phyloP scores from a whole-genome alignment of 768 basidiomycete genomes.

The Paxillus involutus region DNA sequence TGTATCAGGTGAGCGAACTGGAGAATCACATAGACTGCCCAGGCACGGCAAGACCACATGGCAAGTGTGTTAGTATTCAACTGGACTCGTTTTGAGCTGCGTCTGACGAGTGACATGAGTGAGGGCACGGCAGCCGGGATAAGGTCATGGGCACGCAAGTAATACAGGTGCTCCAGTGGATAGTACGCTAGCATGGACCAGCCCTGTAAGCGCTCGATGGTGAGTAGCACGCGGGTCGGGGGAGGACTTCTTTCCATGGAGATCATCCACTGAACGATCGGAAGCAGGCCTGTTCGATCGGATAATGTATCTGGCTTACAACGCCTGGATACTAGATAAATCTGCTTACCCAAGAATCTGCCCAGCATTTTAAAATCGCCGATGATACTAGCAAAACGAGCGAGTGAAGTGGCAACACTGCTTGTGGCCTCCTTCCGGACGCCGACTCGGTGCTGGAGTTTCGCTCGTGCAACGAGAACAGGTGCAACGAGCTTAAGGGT shows the following conservation, averaged over 20 bases:
- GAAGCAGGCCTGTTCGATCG: constrained; percentile 57
- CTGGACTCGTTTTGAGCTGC: constrained; percentile 39
- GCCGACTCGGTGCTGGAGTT: constrained; percentile 65
- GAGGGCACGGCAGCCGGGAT: constrained; percentile 55
- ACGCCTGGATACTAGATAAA: background rate
- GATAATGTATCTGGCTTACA: background rate
- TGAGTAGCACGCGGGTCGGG: constrained; percentile 67
- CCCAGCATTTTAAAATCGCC: constrained; percentile 72
- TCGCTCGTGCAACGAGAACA: constrained; percentile 63
- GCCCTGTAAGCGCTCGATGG: constrained; percentile 77
- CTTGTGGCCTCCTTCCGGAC: constrained; percentile 54
- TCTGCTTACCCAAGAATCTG: constrained; percentile 74
- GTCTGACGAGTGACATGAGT: constrained; percentile 42
- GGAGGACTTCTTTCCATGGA: constrained; percentile 70
- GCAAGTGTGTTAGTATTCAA: constrained; percentile 50
- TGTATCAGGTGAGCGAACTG: constrained; percentile 74
- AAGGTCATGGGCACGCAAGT: constrained; percentile 59
- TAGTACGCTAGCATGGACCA: constrained; percentile 77
- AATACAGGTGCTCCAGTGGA: constrained; percentile 76
- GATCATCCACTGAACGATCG: constrained; percentile 79
- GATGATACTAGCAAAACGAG: constrained; percentile 55
- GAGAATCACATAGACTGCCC: constrained; percentile 76
- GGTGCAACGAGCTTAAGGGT: constrained; percentile 69
- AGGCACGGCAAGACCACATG: constrained; percentile 78
- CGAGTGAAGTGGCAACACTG: constrained; percentile 47